Conservation (phyloP, 257 asterid species). For the Petrea volubilis region DNA sequence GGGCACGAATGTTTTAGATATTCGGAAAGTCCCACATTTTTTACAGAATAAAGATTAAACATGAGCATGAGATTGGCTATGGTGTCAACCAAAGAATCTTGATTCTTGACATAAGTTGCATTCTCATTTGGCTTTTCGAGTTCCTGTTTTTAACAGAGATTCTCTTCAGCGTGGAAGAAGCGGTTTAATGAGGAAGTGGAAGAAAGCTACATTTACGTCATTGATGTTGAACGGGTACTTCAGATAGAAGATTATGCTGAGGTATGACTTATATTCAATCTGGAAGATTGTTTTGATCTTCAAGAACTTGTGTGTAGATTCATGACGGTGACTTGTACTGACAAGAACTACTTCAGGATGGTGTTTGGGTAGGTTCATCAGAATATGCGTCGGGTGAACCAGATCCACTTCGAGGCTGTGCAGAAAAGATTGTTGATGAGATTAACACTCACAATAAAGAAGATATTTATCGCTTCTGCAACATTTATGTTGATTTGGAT, state of each 20-base stretch:
- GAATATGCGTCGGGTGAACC: constrained; percentile 83
- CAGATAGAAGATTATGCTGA: constrained; percentile 89
- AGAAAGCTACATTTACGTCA: constrained; percentile 55
- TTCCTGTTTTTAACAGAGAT: constrained; percentile 51
- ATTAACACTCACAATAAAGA: constrained; percentile 70
- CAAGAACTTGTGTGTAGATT: constrained; percentile 10
- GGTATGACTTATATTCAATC: constrained; percentile 50
- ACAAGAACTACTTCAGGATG: constrained; percentile 50
- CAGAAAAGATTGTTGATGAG: constrained; percentile 76
- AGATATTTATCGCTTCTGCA: constrained; percentile 83
- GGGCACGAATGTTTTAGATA: not conserved
- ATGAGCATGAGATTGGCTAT: constrained; percentile 9
- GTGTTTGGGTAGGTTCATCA: constrained; percentile 65
- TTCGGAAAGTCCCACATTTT: not conserved
- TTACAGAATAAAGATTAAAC: not conserved
- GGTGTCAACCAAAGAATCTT: not conserved
- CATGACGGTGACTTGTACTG: constrained; percentile 16
- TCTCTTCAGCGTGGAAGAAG: constrained; percentile 62
- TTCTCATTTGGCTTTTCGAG: constrained; percentile 27
- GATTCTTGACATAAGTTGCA: constrained; percentile 6
- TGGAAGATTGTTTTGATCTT: not conserved
- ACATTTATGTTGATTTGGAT: constrained; percentile 69
- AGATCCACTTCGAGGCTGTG: constrained; percentile 86
- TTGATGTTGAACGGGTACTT: constrained; percentile 75
- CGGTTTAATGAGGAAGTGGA: constrained; percentile 69